Base-by-base conservation (phyloP, 2,329 filamentous ascomycete species). In the Rasamsonia emersonii region DNA sequence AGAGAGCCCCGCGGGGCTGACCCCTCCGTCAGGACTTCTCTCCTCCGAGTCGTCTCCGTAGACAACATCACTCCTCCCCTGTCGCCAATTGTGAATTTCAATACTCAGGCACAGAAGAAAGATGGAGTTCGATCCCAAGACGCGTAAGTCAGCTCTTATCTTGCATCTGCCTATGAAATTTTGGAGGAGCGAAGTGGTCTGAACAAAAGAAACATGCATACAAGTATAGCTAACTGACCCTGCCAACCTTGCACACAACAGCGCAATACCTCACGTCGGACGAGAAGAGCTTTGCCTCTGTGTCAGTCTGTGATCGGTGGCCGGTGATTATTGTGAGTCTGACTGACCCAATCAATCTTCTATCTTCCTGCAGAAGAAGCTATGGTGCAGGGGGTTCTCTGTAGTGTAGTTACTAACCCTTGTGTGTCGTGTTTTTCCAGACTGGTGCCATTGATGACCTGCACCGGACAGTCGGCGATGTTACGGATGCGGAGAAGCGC, bases 391-490 rank as follows among this genome's bases (percentile, higher is more conserved):
- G 13, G 3, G 18, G 13, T 8, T 11, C 3, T 13, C 7, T 2
- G 8, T 6, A 36, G 16, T 24, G 13, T 25, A 24, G 16, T 28
- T 28, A 49, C 18, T 23, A 6, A 24, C 27, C 5, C 18, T n/a
- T n/a, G n/a, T n/a, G n/a, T n/a, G n/a, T n/a, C n/a, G n/a, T n/a
- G n/a, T n/a, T 18, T 11, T 25, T 15, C 17, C 40, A 93, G 85
- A 96, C 91, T 10, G 77, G 86, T 54, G 84, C 82, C 35, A 91
- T 98, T 50, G 89, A 98, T 56, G 89, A 96, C 58, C 71, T 93
- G n/a, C 86, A 93, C 63, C 82, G 83, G 10, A 59, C 57, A 2
- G 53, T 64, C 4, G 49, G 46, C 16, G 43, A 55, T 19, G 49
- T 61, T 20, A 49, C 58, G 9, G 59, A 77, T 7, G 49, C 56